Base-by-base conservation (phyloP, 139 green algal species). In the Gonium pectorale region DNA sequence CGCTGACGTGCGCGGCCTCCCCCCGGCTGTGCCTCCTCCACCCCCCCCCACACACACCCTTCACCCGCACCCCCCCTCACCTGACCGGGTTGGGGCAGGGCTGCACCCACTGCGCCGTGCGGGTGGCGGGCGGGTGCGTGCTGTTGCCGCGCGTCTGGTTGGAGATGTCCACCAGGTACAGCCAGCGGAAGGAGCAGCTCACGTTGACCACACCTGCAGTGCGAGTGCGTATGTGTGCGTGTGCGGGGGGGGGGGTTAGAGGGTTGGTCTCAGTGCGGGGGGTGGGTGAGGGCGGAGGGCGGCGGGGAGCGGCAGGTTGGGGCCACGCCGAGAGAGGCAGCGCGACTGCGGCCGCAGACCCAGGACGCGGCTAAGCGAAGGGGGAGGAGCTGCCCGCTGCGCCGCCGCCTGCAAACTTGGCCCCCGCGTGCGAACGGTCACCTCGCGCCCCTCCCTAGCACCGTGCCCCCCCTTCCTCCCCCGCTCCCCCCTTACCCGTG, bases 131-230 rank as follows among this genome's bases (percentile, higher is more conserved):
- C n/a, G 70, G 70, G 31, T 49, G 63, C 31, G 44, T 19, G 31
- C 17, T 17, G 19, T 44, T 19, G 19, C 70, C 70, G 7, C 2
- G 29, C n/a, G 31, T 24, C 3, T 38, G 31, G 31, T 44, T 40
- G 33, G 19, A 35, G 19, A 37, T 67, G 38, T 59, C 49, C 1
- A 72, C 62, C 60, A 73, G 41, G 37, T 37, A 15, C 8, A 29
- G 4, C 60, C 31, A 64, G 24, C 41, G 60, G 38, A 83, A 54
- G 0, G 24, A 63, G 43, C 77, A 83, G 24, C 38, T 52, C 27
- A 68, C 33, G 59, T 83, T 83, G 41, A 19, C 60, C 31, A 83
- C 33, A n/a, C 63, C 77, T 83, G 77, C 0, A 26, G 44, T n/a
- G 13, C n/a, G 44, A 29, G 27, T 64, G 56, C 56, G 22, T 9